Conservation (phyloP, 306 rosid genomes). For the Lathyrus tuberosus region DNA sequence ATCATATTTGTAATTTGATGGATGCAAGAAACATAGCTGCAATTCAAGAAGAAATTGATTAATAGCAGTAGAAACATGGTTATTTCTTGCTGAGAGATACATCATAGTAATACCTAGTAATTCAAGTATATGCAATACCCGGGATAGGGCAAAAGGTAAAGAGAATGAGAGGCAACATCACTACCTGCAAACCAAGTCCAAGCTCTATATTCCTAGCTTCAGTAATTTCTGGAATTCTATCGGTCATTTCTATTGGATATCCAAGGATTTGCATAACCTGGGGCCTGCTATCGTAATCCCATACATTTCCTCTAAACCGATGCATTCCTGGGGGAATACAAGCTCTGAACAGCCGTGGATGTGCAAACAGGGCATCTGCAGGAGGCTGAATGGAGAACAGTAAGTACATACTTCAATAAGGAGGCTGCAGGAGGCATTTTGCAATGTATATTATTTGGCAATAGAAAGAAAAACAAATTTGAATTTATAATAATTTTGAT, state of each 20-base stretch:
- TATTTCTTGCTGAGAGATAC: too few species aligned
- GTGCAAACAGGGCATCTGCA: conserved; percentile 90
- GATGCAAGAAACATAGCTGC: conserved; percentile 83
- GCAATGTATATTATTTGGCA: background rate
- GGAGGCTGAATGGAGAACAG: conserved; percentile 70
- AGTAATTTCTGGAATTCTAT: conserved; percentile 71
- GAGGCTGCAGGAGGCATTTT: background rate
- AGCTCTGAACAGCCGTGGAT: conserved; percentile 91
- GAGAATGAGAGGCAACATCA: conserved; percentile 31
- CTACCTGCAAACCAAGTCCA: conserved; percentile 91
- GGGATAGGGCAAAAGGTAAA: conserved; percentile 7
- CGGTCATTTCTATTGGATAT: conserved; percentile 63
- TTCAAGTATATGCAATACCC: conserved; percentile 15
- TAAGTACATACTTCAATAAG: conserved; percentile 34
- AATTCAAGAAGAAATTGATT: conserved; percentile 32
- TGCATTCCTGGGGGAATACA: conserved; percentile 98
- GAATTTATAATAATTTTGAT: background rate
- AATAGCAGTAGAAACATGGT: too few species aligned
- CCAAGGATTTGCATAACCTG: conserved; percentile 68
- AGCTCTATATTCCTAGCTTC: conserved; percentile 82
- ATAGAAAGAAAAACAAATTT: background rate
- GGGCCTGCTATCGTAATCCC: conserved; percentile 87
- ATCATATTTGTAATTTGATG: conserved; percentile 72
- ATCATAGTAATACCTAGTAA: too few species aligned
- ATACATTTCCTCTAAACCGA: conserved; percentile 84